phyloP scores from a whole-genome alignment of 768 basidiomycete genomes.

The Lactarius indigo region DNA sequence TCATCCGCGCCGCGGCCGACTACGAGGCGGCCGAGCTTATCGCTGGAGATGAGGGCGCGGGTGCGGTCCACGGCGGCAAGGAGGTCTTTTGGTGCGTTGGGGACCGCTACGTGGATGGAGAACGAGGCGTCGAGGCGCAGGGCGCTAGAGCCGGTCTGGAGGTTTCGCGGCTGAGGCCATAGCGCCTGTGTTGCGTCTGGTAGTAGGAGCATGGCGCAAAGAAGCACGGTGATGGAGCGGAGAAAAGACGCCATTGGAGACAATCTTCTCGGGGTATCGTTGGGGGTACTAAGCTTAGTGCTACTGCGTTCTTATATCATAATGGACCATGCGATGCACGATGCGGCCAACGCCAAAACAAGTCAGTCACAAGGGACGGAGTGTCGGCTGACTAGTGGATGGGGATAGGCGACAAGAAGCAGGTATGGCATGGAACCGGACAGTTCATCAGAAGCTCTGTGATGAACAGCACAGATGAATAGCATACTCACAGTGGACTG shows the following conservation, averaged over 20 bases:
- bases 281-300: neutral
- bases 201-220: conserved; percentile 27
- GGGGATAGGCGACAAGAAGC: no score
- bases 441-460: no score
- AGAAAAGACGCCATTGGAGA: neutral
- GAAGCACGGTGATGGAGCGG: neutral
- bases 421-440: no score
- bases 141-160: conserved; percentile 32
- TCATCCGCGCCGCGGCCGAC: conserved; percentile 56
- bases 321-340: no score
- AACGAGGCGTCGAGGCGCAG: conserved; percentile 47
- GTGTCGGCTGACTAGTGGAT: no score
- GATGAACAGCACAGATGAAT: no score
- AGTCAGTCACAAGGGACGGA: no score
- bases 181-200: conserved; percentile 28
- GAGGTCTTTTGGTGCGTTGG: conserved; percentile 52
- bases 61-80: conserved; percentile 51
- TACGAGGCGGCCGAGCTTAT: conserved; percentile 56
- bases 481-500: no score
- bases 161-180: conserved; percentile 37
- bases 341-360: no score
- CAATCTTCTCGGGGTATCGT: neutral
- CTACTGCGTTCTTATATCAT: no score
- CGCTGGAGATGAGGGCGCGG: conserved; percentile 36
- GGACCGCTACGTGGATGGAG: conserved; percentile 44